Evolutionary conservation across 2,329 filamentous ascomycete genomes (phyloP).

Genomic region (Drechmeria coniospora): DNA sequence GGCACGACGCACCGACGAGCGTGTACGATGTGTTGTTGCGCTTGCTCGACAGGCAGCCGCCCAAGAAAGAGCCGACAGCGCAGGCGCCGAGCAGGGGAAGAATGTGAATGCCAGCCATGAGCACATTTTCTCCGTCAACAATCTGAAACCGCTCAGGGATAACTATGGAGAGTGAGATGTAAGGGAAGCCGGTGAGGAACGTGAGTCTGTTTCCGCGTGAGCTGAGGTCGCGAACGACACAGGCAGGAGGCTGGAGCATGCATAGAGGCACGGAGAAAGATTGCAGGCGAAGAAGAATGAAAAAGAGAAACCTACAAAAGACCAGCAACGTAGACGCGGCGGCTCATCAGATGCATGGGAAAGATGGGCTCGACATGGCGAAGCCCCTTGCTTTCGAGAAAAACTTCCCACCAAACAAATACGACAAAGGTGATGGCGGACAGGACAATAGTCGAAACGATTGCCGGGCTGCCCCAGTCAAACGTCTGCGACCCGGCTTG

Average conservation of each 20-base stretch:
- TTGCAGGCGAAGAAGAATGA: neutral
- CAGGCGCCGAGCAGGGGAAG: constrained; percentile 42
- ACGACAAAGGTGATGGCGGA: constrained; percentile 30
- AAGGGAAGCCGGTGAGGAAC: constrained; percentile 40
- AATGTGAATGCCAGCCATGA: constrained; percentile 40
- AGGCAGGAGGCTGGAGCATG: too few species aligned
- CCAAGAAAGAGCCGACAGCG: constrained; percentile 39
- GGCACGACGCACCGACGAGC: constrained; percentile 29
- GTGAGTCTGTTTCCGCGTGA: constrained; percentile 27
- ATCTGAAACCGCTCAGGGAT: constrained; percentile 47
- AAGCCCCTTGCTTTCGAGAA: constrained; percentile 21
- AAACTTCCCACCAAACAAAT: constrained; percentile 36
- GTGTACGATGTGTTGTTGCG: constrained; percentile 38
- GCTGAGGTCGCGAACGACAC: too few species aligned
- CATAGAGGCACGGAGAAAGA: too few species aligned
- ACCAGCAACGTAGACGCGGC: constrained; percentile 34
- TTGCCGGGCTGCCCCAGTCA: constrained; percentile 34
- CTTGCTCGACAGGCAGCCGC: constrained; percentile 36
- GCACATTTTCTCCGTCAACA: constrained; percentile 34
- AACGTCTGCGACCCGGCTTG: constrained; percentile 37
- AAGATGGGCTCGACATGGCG: constrained; percentile 37
- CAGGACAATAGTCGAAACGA: constrained; percentile 31
- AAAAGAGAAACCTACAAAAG: constrained; percentile 25
- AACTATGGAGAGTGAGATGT: constrained; percentile 40
- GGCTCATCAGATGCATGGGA: constrained; percentile 29